phyloP scores from a whole-genome alignment of 1,139 yeast species.

The Kurtzmaniella natalensis region DNA sequence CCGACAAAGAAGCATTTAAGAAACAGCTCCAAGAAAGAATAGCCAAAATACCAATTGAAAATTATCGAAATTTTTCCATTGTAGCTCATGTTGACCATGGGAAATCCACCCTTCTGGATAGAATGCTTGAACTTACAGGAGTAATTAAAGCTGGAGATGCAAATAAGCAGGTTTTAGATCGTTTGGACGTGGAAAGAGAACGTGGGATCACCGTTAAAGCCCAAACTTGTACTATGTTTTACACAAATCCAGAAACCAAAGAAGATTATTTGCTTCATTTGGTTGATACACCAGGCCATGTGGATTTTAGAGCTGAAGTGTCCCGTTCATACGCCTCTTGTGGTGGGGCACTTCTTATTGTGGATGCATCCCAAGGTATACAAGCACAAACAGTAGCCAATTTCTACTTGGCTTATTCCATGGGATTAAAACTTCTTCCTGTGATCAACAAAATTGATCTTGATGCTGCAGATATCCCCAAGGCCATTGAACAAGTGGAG shows the following conservation, averaged over 20 bases:
- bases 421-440: slow-evolving; percentile 79
- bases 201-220: slow-evolving; percentile 97
- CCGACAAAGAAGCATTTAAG: slow-evolving; percentile 29
- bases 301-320: slow-evolving; percentile 92
- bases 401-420: slow-evolving; percentile 81
- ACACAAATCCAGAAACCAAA: slow-evolving; percentile 51
- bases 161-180: slow-evolving; percentile 86
- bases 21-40: slow-evolving; percentile 51
- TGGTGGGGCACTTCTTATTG: slow-evolving; percentile 86
- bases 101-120: slow-evolving; percentile 84
- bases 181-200: slow-evolving; percentile 89
- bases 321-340: slow-evolving; percentile 92
- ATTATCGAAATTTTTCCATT: slow-evolving; percentile 86
- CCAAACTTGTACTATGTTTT: slow-evolving; percentile 92
- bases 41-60: slow-evolving; percentile 68
- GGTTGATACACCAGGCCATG: slow-evolving; percentile 98
- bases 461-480: slow-evolving; percentile 80
- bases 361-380: slow-evolving; percentile 95
- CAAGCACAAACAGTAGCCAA: slow-evolving; percentile 98
- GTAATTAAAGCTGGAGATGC: slow-evolving; percentile 72
- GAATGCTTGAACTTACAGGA: slow-evolving; percentile 82
- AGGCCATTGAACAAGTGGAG: slow-evolving; percentile 79
- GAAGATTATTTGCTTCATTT: slow-evolving; percentile 79
- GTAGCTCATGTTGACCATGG: slow-evolving; percentile 99
- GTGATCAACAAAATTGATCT: slow-evolving; percentile 90